Conservation (phyloP, 2,329 filamentous ascomycete genomes). For the Colletotrichum neosansevieriae region DNA sequence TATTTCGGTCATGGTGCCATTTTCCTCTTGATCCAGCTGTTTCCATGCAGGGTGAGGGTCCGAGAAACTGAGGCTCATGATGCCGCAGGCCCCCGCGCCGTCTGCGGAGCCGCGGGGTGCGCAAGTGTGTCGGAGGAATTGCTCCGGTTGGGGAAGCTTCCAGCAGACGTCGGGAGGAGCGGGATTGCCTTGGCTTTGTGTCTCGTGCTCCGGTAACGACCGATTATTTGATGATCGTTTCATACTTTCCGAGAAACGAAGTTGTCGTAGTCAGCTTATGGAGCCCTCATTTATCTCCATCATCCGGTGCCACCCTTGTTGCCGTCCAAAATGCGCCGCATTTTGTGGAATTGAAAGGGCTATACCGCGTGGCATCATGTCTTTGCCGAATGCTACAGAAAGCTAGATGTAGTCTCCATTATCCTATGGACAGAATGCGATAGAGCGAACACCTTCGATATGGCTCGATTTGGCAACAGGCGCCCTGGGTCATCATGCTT, state of each 20-base stretch:
- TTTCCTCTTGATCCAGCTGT: not conserved
- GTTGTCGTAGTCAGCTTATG: not conserved
- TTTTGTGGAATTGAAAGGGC: not conserved
- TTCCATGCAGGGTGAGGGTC: conserved; percentile 13
- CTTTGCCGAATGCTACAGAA: not conserved
- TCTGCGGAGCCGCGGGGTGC: conserved; percentile 7
- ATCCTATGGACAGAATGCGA: too few relatives aligned
- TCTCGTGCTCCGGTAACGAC: not conserved
- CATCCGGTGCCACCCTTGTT: conserved; percentile 1
- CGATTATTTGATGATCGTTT: not conserved
- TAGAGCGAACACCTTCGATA: too few relatives aligned
- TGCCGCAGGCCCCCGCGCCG: conserved; percentile 29
- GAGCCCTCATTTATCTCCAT: conserved; percentile 1
- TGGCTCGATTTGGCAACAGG: too few relatives aligned
- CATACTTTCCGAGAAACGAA: not conserved
- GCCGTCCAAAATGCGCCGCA: not conserved
- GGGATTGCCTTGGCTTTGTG: not conserved
- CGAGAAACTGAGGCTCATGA: conserved; percentile 15
- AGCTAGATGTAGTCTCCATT: not conserved
- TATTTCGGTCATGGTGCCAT: not conserved
- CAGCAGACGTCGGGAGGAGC: conserved; percentile 14
- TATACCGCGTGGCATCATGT: not conserved
- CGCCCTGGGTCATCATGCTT: too few relatives aligned
- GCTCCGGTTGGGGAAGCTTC: conserved; percentile 28
- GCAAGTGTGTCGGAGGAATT: conserved; percentile 11